Conservation (phyloP, 202 grass and related monocot species). For the Saccharum hybrid region DNA sequence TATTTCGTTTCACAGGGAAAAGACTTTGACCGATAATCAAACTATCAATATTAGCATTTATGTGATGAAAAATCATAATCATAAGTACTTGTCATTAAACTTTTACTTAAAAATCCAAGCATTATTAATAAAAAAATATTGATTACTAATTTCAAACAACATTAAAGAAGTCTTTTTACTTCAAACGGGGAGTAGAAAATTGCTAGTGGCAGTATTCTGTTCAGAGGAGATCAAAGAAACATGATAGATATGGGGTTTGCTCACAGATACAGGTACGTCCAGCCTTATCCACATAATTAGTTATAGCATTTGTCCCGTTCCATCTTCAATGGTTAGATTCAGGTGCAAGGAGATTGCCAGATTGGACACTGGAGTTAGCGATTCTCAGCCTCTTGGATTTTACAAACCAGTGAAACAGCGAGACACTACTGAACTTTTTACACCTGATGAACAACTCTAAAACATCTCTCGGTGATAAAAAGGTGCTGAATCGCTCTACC, state of each 20-base stretch:
- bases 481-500: slow-evolving; percentile 3
- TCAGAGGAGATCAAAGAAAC: not conserved
- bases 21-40: not conserved
- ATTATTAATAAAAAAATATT: not conserved
- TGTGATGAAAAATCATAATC: not conserved
- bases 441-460: slow-evolving; percentile 8
- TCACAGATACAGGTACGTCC: not conserved
- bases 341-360: not conserved
- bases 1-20: no score
- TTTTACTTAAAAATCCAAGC: not conserved
- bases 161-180: not conserved
- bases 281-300: not conserved
- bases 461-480: slow-evolving; percentile 6
- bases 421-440: slow-evolving; percentile 30
- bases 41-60: not conserved
- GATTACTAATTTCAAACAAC: not conserved
- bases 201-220: not conserved
- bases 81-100: not conserved
- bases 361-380: not conserved
- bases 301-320: not conserved
- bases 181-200: not conserved
- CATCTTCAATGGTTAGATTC: not conserved
- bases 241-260: not conserved
- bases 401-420: not conserved
- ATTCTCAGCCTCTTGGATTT: no score